A percentile compares a stretch with the other conserved stretches of the same genome.
phyloP scores from a whole-genome alignment of 2,329 filamentous ascomycete genomes.

The Alternaria consortialis region DNA sequence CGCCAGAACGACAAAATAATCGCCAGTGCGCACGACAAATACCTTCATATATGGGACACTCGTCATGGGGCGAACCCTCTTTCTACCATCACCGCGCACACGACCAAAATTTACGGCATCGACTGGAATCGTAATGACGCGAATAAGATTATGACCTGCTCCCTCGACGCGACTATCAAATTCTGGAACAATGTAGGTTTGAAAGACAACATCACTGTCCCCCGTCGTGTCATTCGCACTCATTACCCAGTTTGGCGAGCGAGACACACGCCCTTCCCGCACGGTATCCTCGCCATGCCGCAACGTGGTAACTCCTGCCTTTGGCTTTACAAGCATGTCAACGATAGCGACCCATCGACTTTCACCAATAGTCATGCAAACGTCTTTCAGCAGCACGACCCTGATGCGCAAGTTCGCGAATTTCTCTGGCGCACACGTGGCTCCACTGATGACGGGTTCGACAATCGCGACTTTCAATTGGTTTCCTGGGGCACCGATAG shows the following conservation, averaged over 20 bases:
- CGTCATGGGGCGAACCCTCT: constrained; percentile 80
- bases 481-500: constrained; percentile 93
- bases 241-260: constrained; percentile 91
- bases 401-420: constrained; percentile 75
- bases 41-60: constrained; percentile 89
- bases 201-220: constrained; percentile 55
- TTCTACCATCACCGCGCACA: constrained; percentile 85
- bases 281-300: constrained; percentile 87
- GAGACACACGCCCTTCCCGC: constrained; percentile 88
- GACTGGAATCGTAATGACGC: constrained; percentile 87
- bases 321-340: constrained; percentile 79
- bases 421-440: constrained; percentile 90
- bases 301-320: constrained; percentile 86
- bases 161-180: constrained; percentile 89
- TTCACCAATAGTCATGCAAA: constrained; percentile 50
- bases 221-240: constrained; percentile 74
- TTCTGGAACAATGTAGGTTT: constrained; percentile 82
- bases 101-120: constrained; percentile 92
- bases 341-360: constrained; percentile 47
- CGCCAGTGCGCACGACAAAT: constrained; percentile 89
- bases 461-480: constrained; percentile 89
- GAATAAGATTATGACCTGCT: constrained; percentile 83
- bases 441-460: constrained; percentile 68
- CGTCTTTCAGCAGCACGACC: constrained; percentile 64
- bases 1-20: constrained; percentile 85